Evolutionary conservation across 345 rosid species (phyloP), one percentile per base, ranked within the genome.

Genomic region (Schrenkiella parvula): DNA sequence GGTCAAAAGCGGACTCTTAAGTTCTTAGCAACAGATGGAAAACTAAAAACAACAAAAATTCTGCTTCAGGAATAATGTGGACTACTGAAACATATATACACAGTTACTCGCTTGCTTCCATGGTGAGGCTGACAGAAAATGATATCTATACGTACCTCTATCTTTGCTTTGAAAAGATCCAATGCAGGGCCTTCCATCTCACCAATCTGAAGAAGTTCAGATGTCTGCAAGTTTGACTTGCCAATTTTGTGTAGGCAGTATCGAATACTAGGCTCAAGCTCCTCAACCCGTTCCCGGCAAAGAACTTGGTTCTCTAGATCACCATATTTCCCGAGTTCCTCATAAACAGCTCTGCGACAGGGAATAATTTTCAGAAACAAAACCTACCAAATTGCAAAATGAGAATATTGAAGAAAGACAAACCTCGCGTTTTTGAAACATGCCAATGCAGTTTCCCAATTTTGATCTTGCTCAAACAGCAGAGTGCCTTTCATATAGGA

Each of bases 151-250:
- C 51, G 68, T 67, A 90, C 98, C 98, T 95, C 98, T 70, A 95
- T 81, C 81, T 95, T 95, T 47, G 93, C 82, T 81, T 84, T 92
- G 83, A 95, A 92, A 68, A 91, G 99, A 83, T 95, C 98, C 55
- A 84, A 73, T 12, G 96, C 99, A 64, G 99, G 99, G 66, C 98
- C 99, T 86, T 95, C 95, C 95, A 88, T 87, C 84, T 92, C 99
- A 79, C 92, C 93, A 77, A 95, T 89, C 62, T 92, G 91, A 74
- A 89, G 70, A 60, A 95, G 89, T 56, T 90, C 97, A 74, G 98
- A 90, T 56, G 96, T 85, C 77, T 89, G 83, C 69, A 95, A 79
- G 81, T 95, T 90, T 62, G 99, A 88, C 69, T 77, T 85, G 35
- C 99, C 99, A 79, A 95, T 85, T 84, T 95, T 92, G 83, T 88